Conservation (phyloP, 2,329 filamentous ascomycete species). For the Zasmidium citrigriseum region DNA sequence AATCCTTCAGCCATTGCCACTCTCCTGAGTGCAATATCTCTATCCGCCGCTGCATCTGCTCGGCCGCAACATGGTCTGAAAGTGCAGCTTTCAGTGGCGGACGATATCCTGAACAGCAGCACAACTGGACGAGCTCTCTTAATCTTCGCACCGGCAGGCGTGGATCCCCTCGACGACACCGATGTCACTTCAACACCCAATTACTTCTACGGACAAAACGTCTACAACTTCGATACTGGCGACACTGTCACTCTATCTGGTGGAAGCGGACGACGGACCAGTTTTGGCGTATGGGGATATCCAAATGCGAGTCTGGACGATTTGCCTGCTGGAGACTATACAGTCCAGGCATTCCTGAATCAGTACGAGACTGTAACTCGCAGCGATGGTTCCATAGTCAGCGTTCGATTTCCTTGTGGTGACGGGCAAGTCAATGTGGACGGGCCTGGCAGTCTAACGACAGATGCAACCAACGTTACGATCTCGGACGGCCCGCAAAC, state of each 20-base stretch:
- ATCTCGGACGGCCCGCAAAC: slow-evolving; percentile 34
- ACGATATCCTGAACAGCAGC: not conserved
- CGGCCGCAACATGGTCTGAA: not conserved
- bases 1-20: not conserved
- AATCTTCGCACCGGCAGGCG: not conserved
- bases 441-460: slow-evolving; percentile 36
- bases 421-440: slow-evolving; percentile 36
- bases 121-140: not conserved
- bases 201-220: slow-evolving; percentile 41
- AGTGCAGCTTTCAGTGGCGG: not conserved
- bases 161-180: slow-evolving; percentile 38
- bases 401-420: slow-evolving; percentile 40
- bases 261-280: slow-evolving; percentile 29
- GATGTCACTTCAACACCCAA: slow-evolving; percentile 39
- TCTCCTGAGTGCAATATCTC: not conserved
- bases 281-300: slow-evolving; percentile 36
- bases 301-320: slow-evolving; percentile 36
- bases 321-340: slow-evolving; percentile 35
- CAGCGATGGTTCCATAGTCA: slow-evolving; percentile 39
- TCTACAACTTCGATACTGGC: slow-evolving; percentile 29
- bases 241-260: slow-evolving; percentile 30
- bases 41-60: not conserved
- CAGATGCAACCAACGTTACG: slow-evolving; percentile 26
- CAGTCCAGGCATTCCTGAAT: slow-evolving; percentile 39
- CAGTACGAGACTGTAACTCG: slow-evolving; percentile 38